phyloP scores from a whole-genome alignment of 2,329 filamentous ascomycete genomes.

The Monosporascus sp. region DNA sequence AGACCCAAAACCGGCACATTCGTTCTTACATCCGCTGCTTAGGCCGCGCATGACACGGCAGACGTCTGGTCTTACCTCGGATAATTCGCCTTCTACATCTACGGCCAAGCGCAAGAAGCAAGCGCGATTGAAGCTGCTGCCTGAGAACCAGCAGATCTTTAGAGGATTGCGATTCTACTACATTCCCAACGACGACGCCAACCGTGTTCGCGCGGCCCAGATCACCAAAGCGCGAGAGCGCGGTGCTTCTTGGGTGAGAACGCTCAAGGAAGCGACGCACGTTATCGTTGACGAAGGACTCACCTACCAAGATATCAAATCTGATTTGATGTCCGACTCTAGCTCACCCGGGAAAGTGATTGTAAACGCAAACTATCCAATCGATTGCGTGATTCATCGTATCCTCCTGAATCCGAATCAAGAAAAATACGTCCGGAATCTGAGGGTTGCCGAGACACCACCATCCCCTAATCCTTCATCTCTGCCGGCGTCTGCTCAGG shows the following conservation, averaged over 20 bases:
- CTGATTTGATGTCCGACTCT: conserved; percentile 40
- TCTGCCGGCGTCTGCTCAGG: conserved; percentile 3
- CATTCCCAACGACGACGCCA: conserved; percentile 74
- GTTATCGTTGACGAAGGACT: conserved; percentile 71
- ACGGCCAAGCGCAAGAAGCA: conserved; percentile 45
- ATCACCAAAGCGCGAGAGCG: conserved; percentile 72
- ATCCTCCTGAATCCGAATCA: conserved; percentile 55
- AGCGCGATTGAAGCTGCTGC: conserved; percentile 36
- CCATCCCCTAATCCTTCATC: conserved; percentile 13
- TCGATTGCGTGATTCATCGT: conserved; percentile 61
- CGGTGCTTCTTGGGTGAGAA: conserved; percentile 67
- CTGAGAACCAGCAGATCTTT: conserved; percentile 55
- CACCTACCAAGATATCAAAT: conserved; percentile 58
- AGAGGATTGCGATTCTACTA: conserved; percentile 64
- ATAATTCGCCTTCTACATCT: conserved; percentile 15
- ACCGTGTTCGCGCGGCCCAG: conserved; percentile 59
- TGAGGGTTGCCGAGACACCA: conserved; percentile 45
- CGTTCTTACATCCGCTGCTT: conserved; percentile 3
- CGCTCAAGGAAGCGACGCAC: conserved; percentile 63
- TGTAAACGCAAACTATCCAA: conserved; percentile 63
- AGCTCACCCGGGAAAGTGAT: conserved; percentile 42
- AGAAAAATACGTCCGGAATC: conserved; percentile 44
- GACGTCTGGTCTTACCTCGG: conserved; percentile 5
- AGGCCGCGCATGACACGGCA: conserved; percentile 13
- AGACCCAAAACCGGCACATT: conserved; percentile 4